A percentile compares a stretch with the other conserved stretches of the same genome.
Conservation (phyloP, 805 yeast species). For the Starmerella asiatica region DNA sequence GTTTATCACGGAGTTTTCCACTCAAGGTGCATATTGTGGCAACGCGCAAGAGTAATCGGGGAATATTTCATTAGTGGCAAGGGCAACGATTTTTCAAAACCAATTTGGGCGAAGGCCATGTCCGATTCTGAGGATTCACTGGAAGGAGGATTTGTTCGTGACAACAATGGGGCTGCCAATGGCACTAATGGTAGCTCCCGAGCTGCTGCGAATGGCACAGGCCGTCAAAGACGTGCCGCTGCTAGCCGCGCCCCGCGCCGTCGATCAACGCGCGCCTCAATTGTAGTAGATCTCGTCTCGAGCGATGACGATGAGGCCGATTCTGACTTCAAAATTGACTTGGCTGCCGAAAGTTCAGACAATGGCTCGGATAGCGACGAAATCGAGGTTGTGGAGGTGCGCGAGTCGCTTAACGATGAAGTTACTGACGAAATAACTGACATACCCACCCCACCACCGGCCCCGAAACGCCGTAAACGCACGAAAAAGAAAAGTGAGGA, state of each 20-base stretch:
- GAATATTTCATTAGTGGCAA: too few relatives aligned
- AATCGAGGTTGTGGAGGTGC: neutral
- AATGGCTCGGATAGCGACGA: neutral
- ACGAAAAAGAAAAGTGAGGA: conserved; percentile 7
- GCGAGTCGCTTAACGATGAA: neutral
- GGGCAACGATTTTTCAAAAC: too few relatives aligned
- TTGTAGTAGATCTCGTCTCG: conserved; percentile 6
- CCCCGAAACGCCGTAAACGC: conserved; percentile 1
- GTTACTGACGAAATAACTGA: neutral
- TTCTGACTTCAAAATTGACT: conserved; percentile 1
- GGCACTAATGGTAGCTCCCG: neutral
- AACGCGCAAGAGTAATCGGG: too few relatives aligned
- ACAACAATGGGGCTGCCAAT: neutral
- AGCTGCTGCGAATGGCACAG: neutral
- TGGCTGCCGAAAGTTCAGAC: neutral
- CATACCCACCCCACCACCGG: conserved; percentile 1
- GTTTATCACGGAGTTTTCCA: too few relatives aligned
- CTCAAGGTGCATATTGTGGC: too few relatives aligned
- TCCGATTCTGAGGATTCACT: neutral
- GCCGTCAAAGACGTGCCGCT: too few relatives aligned
- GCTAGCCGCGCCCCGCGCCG: neutral
- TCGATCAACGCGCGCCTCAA: neutral
- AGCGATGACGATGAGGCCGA: conserved; percentile 6
- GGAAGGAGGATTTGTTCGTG: neutral
- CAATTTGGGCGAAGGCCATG: too few relatives aligned